Conservation (phyloP, 2,329 filamentous ascomycete genomes). For the Phyllosticta ampelicida region DNA sequence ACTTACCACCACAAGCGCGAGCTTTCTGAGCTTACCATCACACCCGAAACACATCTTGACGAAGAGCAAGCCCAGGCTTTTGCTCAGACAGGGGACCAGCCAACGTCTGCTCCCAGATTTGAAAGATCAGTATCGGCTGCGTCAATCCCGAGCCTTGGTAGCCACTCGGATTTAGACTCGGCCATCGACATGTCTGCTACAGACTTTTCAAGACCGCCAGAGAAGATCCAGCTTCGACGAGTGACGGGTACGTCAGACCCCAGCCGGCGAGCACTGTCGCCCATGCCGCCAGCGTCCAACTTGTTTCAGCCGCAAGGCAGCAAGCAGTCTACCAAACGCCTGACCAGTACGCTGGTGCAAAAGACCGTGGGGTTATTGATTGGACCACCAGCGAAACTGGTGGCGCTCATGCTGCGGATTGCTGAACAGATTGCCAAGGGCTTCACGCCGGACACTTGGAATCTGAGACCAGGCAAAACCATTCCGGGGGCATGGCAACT, state of each 20-base stretch:
- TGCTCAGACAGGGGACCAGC: not conserved
- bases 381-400: conserved; percentile 67
- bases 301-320: conserved; percentile 39
- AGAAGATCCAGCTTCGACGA: conserved; percentile 26
- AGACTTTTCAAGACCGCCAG: conserved; percentile 31
- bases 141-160: conserved; percentile 35
- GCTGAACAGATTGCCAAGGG: conserved; percentile 56
- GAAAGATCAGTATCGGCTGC: conserved; percentile 23
- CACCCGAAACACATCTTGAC: conserved; percentile 14
- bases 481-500: conserved; percentile 46
- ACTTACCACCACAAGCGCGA: conserved; percentile 22
- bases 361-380: conserved; percentile 70
- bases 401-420: conserved; percentile 70
- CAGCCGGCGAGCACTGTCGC: conserved; percentile 48
- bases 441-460: conserved; percentile 25
- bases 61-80: conserved; percentile 8
- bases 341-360: conserved; percentile 49
- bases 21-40: conserved; percentile 26
- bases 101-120: not conserved
- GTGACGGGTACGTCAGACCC: conserved; percentile 43
- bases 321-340: conserved; percentile 19
- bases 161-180: conserved; percentile 29
- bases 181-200: conserved; percentile 28
- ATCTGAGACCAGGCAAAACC: conserved; percentile 20
- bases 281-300: conserved; percentile 57